Evolutionary conservation across 164 flowering plant genomes (phyloP).

Genomic region (Aristolochia contorta): DNA sequence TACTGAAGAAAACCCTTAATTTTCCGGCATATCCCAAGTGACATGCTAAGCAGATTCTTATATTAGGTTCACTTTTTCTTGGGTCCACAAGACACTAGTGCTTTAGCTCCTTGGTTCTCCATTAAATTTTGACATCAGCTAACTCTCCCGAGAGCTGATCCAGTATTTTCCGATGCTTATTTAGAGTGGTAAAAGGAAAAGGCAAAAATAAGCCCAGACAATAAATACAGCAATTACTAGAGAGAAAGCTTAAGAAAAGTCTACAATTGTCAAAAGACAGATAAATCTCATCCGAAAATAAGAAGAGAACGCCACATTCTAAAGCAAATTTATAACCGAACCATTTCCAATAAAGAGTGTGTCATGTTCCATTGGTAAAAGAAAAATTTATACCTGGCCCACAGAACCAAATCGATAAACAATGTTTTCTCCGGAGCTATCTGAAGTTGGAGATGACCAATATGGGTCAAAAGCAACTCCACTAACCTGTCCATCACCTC

Average conservation of each 20-base stretch:
- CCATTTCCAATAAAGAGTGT: not conserved
- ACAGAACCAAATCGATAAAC: slow-evolving; percentile 98
- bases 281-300: not conserved
- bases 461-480: slow-evolving; percentile 95
- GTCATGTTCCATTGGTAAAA: not conserved
- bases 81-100: too few relatives aligned
- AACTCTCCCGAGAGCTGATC: too few relatives aligned
- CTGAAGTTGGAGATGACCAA: slow-evolving; percentile 87
- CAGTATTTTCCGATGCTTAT: too few relatives aligned
- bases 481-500: slow-evolving; percentile 63
- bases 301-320: not conserved
- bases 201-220: not conserved
- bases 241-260: too few relatives aligned
- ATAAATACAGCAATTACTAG: not conserved
- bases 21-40: too few relatives aligned
- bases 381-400: slow-evolving; percentile 65
- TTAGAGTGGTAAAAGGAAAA: too few relatives aligned
- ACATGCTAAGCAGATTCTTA: too few relatives aligned
- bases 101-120: too few relatives aligned
- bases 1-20: too few relatives aligned
- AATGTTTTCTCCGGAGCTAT: slow-evolving; percentile 59
- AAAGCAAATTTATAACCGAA: not conserved
- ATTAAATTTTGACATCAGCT: too few relatives aligned
- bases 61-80: too few relatives aligned
- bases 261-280: too few relatives aligned